Evolutionary conservation across 441 rosid genomes (phyloP).

Genomic region (Melastoma candidum): DNA sequence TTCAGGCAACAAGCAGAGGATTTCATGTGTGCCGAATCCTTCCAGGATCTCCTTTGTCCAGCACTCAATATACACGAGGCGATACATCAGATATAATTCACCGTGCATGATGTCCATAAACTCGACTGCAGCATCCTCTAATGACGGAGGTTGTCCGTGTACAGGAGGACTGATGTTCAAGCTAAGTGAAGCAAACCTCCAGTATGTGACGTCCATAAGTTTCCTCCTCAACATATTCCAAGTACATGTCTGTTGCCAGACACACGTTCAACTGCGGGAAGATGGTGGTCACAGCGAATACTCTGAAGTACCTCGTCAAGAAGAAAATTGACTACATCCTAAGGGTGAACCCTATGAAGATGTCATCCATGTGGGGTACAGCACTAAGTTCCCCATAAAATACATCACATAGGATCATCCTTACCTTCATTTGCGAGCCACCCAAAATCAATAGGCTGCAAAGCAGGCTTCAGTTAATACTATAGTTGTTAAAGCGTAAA

Average conservation of each 20-base stretch:
- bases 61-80: constrained; percentile 80
- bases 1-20: constrained; percentile 52
- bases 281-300: constrained; percentile 35
- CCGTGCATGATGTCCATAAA: not conserved
- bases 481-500: constrained; percentile 3
- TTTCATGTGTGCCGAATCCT: constrained; percentile 64
- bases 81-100: not conserved
- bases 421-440: constrained; percentile 42
- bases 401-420: constrained; percentile 79
- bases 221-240: constrained; percentile 71
- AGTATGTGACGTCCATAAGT: constrained; percentile 72
- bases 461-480: constrained; percentile 50
- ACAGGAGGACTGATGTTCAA: constrained; percentile 77
- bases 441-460: constrained; percentile 41
- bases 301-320: constrained; percentile 43
- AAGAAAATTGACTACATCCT: constrained; percentile 68
- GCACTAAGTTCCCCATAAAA: constrained; percentile 47
- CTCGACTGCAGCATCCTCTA: not conserved
- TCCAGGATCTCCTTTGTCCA: constrained; percentile 70
- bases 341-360: constrained; percentile 50
- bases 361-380: constrained; percentile 88
- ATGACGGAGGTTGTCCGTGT: not conserved
- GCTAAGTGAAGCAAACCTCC: constrained; percentile 53
- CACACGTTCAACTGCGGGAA: constrained; percentile 58
- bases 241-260: constrained; percentile 50